phyloP scores from a whole-genome alignment of 169 alveolate species.

The Plasmodium inui region DNA sequence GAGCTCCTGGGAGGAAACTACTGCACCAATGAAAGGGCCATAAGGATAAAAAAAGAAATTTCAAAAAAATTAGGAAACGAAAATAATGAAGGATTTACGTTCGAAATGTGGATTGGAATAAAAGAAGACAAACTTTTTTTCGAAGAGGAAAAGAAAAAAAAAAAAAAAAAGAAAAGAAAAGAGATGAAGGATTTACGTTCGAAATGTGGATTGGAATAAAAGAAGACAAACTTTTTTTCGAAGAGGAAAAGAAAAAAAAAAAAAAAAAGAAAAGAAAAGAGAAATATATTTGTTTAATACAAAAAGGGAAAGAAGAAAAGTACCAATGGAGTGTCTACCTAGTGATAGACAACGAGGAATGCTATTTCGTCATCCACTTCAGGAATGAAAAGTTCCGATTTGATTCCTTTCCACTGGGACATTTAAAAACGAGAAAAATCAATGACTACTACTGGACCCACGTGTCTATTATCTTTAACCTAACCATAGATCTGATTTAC shows the following conservation, averaged over 20 bases:
- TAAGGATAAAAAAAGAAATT: constrained; percentile 50
- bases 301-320: constrained; percentile 27
- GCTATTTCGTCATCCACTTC: constrained; percentile 37
- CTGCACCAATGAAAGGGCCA: constrained; percentile 40
- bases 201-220: constrained; percentile 69
- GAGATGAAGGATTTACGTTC: constrained; percentile 66
- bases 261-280: constrained; percentile 12
- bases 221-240: background rate
- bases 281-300: constrained; percentile 30
- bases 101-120: constrained; percentile 71
- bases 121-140: background rate
- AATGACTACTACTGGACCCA: constrained; percentile 35
- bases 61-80: constrained; percentile 11
- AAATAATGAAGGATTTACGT: constrained; percentile 65
- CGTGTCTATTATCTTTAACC: constrained; percentile 37
- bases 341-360: constrained; percentile 38
- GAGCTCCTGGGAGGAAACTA: constrained; percentile 70
- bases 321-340: constrained; percentile 33
- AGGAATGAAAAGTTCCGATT: constrained; percentile 20
- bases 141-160: constrained; percentile 6
- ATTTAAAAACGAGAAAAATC: constrained; percentile 20
- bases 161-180: constrained; percentile 8
- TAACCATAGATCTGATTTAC: constrained; percentile 56
- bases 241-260: constrained; percentile 9
- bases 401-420: constrained; percentile 13